Base-by-base conservation (phyloP, 1,284 basidiomycete genomes). In the Phellopilus nigrolimitatus region DNA sequence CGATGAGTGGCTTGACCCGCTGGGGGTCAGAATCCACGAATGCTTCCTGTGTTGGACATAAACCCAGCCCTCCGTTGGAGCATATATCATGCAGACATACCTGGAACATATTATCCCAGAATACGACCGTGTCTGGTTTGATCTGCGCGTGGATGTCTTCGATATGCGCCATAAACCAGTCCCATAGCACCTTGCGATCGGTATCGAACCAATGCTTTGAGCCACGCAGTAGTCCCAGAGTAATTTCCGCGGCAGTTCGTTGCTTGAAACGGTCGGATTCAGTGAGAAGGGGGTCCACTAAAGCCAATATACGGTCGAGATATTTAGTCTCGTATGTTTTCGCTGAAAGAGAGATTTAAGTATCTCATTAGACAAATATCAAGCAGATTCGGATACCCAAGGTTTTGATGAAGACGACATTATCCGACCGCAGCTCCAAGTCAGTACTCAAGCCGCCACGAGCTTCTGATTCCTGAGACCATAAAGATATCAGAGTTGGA, bases 191-290 rank as follows among this genome's bases (percentile, higher is more conserved):
- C 42, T 79, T 68, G 41, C 80, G 77, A 55, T 76, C 71, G 47
- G 70, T 68, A 52, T 75, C 73, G 0, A 83, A 75, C 95, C 95
- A 99, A 65, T 98, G 91, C 68, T 97, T 97, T 10, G 87, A 84
- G 22, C 93, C 95, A 78, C 73, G 60, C 50, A 64, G 53, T 58
- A 54, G 54, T 38, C 94, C 95, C 40, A 82, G 78, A 31, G 97
- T 65, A 27, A 97, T 71, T 71, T 99, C 95, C 46, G 88, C 91
- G 5, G 88, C 87, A 19, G 92, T 92, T 27, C 95, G 80, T 63
- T 95, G 94, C 68, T 92, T 91, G 72, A 92, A 95, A 52, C 92
- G 88, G 64, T 97, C 91, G 33, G 77, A 62, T 54, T 86, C 86
- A 28, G 71, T 72, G 42, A 90, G 67, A 37, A 88, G 63, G 6